Base-by-base conservation (phyloP, 2,329 filamentous ascomycete species). In the Talaromyces verruculosus region DNA sequence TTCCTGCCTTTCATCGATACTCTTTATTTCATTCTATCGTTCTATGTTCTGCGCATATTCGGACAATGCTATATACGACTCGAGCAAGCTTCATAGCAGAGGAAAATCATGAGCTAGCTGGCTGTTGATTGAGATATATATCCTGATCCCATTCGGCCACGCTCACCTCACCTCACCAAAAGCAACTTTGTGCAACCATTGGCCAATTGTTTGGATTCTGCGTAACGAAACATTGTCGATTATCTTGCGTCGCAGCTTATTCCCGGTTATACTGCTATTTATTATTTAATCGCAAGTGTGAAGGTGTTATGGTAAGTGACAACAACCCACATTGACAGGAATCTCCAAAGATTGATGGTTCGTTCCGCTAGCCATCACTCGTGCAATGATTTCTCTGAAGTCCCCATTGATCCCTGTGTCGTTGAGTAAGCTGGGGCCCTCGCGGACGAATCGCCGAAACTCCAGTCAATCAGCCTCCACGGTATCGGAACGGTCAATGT, bases 301-400 rank as follows among this genome's bases (percentile, higher is more conserved):
- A 57, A 22, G 33, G 49, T 55, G 47, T 41, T 55, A 63, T 63
- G 63, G 53, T 60, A 28, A 49, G 63, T 59, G 28, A 33, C 45
- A 8, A 15, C n/a, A 2, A 7, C 25, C n/a, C 53, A n/a, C 33
- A 15, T 2, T 8, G 2, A 15, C n/a, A 39, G 8, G n/a, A 41
- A 57, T 33, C 61, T 28, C 13, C 8, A 19, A 41, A 28, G 35
- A 11, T 57, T 63, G 47, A 37, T 30, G 37, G 15, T 63, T 49
- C 10, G 11, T 25, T 39, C 22, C 33, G 19, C 35, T 28, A 64
- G 62, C 62, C 19, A 47, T 49, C 61, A 45, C 53, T 30, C 49
- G 62, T 68, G 69, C 69, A 65, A 73, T 73, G 69, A 72, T 74
- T 71, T 72, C 73, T 64, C 71, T 74, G 55, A 72, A 70, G 67